Base-by-base conservation (phyloP, 257 asterid species). In the Solanum chmielewskii region DNA sequence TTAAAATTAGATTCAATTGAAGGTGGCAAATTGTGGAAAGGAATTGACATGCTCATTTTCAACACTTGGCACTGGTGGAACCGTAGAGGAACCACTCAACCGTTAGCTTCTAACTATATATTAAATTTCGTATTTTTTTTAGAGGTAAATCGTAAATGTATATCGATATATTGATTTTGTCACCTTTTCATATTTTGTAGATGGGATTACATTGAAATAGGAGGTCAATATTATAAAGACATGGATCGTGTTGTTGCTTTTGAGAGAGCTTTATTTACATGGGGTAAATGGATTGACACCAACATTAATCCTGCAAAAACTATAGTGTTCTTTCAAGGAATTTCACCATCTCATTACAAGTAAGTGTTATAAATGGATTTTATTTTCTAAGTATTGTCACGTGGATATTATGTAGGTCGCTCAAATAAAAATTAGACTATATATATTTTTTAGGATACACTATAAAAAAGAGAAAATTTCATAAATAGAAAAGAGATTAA, bases 21-120 rank as follows among this genome's bases (percentile, higher is more conserved):
- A 74, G 95, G 98, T 5, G 93, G 93, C 77, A 91, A 94, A 85
- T 62, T 89, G 3, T 96, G 99, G 99, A 76, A 39, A 8, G 94
- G 93, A 35, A 86, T 91, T 21, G 97, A 94, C 89, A 80, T 92
- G 92, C 92, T 96, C 16, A 85, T 94, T 60, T 96, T 95, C 97
- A 96, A 96, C 83, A 95, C 99, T 7, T 94, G 96, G 98, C 98
- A 96, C 76, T 95, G 98, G 99, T 95, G 98, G 98, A 92, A 92
- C 49, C 96, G 98, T 62, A 91, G 98, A 76, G 98, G 99, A 68
- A 59, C 89, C 18, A 60, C 93, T 14, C 99, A 96, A 88, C 96
- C 98, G 98, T 94, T 37, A 84, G 95, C 60, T 49, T 75, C 68
- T 60, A 7, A 16, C 27, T 47, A 9, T 9, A 7, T 44, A 21